phyloP scores from a whole-genome alignment of 192 early-diverging fungal species.

The Ambispora gerdemannii region DNA sequence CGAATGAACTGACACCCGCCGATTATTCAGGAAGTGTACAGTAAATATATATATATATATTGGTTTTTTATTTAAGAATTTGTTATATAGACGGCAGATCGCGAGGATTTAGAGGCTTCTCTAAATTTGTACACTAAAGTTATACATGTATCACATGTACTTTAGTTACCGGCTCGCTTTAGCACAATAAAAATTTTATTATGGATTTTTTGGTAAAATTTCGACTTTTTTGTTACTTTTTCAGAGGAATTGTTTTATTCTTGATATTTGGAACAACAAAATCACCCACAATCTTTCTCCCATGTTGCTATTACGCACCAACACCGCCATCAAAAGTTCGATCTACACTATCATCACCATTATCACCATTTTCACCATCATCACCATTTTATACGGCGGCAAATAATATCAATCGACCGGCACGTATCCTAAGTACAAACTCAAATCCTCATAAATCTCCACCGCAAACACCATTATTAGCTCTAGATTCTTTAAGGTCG shows the following conservation, averaged over 20 bases:
- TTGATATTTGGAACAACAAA: neutral
- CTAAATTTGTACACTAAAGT: too few species aligned
- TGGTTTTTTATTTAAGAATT: neutral
- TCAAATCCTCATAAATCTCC: too few species aligned
- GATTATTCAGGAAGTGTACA: too few species aligned
- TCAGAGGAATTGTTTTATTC: neutral
- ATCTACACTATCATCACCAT: too few species aligned
- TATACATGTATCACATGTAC: neutral
- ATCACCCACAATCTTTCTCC: neutral
- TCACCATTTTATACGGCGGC: too few species aligned
- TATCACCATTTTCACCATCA: too few species aligned
- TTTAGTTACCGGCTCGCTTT: neutral
- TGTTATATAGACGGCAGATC: neutral
- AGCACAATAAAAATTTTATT: neutral
- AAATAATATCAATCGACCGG: too few species aligned
- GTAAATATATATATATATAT: neutral
- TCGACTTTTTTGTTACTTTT: neutral
- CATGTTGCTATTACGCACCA: constrained; percentile 22
- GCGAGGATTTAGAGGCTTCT: neutral
- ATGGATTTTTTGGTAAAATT: neutral
- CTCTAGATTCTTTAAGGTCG: too few species aligned
- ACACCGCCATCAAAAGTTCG: too few species aligned
- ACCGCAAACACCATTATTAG: too few species aligned
- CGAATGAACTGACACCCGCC: too few species aligned
- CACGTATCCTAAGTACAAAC: too few species aligned